Conservation (phyloP, 495 filamentous ascomycete species). For the Neurospora sp. region DNA sequence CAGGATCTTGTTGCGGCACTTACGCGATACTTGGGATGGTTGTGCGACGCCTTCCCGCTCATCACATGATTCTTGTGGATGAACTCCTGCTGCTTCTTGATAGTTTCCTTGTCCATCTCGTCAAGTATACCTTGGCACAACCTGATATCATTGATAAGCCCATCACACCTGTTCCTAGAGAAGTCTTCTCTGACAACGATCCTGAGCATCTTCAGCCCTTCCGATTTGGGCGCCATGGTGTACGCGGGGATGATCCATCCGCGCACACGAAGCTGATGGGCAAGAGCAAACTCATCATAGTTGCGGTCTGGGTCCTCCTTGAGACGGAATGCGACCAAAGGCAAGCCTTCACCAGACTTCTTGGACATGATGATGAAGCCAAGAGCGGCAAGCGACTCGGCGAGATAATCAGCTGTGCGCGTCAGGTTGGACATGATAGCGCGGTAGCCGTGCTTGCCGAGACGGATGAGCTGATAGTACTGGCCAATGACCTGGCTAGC, state of each 20-base stretch:
- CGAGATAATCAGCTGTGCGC: conserved; percentile 71
- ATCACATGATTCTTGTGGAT: conserved; percentile 47
- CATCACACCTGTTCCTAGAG: conserved; percentile 62
- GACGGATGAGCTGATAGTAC: conserved; percentile 90
- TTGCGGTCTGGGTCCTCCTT: conserved; percentile 36
- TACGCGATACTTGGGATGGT: conserved; percentile 53
- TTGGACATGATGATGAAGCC: conserved; percentile 83
- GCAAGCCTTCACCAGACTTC: conserved; percentile 61
- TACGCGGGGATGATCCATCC: conserved; percentile 92
- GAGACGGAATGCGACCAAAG: conserved; percentile 78
- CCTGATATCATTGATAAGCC: conserved; percentile 62
- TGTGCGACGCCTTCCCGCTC: conserved; percentile 46
- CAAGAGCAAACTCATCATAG: conserved; percentile 75
- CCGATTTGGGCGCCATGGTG: conserved; percentile 80
- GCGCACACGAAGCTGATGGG: conserved; percentile 70
- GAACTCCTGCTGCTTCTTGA: conserved; percentile 56
- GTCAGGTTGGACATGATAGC: conserved; percentile 83
- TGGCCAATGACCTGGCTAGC: conserved; percentile 88
- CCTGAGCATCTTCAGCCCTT: conserved; percentile 56
- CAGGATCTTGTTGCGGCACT: conserved; percentile 6
- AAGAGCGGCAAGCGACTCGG: conserved; percentile 53
- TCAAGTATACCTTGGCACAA: conserved; percentile 56
- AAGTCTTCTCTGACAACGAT: conserved; percentile 89
- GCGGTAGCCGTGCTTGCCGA: conserved; percentile 80
- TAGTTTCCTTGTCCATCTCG: conserved; percentile 59